These are phyloP conservation scores for Russula foetens DNA, from an alignment of 768 basidiomycete species.

Conservation along the genomic window DNA sequence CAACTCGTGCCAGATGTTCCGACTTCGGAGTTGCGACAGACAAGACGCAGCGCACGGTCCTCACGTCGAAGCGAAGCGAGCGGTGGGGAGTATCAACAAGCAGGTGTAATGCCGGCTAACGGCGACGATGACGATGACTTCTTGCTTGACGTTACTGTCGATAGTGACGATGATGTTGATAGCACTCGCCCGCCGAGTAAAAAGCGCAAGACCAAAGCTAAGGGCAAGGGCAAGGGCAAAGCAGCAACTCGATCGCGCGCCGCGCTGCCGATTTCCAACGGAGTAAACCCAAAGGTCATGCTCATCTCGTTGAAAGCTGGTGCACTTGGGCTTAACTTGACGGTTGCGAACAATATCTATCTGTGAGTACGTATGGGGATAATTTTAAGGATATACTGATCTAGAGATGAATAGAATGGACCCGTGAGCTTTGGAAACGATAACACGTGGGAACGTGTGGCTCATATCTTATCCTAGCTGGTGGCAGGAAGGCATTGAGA, in stretches of 20 bases:
- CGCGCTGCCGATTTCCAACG: conserved; percentile 12
- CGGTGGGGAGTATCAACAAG: conserved; percentile 8
- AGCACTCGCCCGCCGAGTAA: background rate
- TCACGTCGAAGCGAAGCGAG: background rate
- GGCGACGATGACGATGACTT: conserved; percentile 32
- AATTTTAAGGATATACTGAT: background rate
- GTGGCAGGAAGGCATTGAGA: conserved; percentile 86
- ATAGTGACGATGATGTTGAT: conserved; percentile 1
- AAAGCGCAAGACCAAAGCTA: conserved; percentile 27
- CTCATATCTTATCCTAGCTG: conserved; percentile 38
- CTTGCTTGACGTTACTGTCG: conserved; percentile 23
- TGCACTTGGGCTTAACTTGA: conserved; percentile 80
- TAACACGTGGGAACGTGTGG: no score
- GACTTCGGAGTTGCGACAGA: conserved; percentile 15
- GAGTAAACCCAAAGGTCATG: conserved; percentile 67
- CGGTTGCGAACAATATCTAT: conserved; percentile 83
- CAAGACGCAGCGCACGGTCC: conserved; percentile 6
- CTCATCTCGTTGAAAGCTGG: conserved; percentile 80
- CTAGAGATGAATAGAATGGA: conserved; percentile 52
- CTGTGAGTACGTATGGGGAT: conserved; percentile 40
- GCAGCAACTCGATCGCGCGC: conserved; percentile 15
- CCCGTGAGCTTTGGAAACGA: conserved; percentile 49
- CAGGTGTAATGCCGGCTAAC: background rate
- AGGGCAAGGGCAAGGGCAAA: conserved; percentile 16
- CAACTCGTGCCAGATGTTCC: background rate